Conservation (phyloP, 2,329 filamentous ascomycete genomes). For the Thelonectria discophora region DNA sequence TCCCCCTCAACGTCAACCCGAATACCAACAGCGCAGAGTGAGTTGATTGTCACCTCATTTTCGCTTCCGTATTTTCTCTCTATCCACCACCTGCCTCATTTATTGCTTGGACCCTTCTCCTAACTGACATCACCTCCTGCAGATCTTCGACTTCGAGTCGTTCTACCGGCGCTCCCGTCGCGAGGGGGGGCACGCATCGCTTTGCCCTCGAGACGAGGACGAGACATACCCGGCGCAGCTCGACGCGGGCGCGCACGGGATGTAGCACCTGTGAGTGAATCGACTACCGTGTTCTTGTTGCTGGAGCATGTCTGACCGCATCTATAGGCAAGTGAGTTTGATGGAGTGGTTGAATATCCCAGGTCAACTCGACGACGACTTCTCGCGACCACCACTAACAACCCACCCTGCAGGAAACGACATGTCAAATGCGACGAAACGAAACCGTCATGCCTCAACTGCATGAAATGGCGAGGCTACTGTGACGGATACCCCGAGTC, state of each 20-base stretch:
- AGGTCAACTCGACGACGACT: not conserved
- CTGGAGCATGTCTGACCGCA: slow-evolving; percentile 15
- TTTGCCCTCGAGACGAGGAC: slow-evolving; percentile 51
- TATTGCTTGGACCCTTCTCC: too few species aligned
- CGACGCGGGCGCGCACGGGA: slow-evolving; percentile 50
- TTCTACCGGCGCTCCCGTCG: slow-evolving; percentile 30
- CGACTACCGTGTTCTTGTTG: not conserved
- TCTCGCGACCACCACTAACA: slow-evolving; percentile 29
- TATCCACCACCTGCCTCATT: not conserved
- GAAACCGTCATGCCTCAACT: slow-evolving; percentile 52
- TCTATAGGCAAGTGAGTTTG: slow-evolving; percentile 46
- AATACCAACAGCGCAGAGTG: slow-evolving; percentile 37
- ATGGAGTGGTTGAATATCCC: not conserved
- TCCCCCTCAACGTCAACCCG: slow-evolving; percentile 40
- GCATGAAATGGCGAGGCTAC: slow-evolving; percentile 53
- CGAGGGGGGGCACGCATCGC: slow-evolving; percentile 46
- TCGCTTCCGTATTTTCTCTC: not conserved
- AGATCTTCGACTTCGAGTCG: slow-evolving; percentile 32
- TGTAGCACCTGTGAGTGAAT: slow-evolving; percentile 49
- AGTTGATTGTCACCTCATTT: slow-evolving; percentile 26
- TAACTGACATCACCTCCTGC: slow-evolving; percentile 2
- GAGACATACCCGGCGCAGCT: slow-evolving; percentile 51
- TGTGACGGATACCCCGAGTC: slow-evolving; percentile 48
- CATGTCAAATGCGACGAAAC: slow-evolving; percentile 56
- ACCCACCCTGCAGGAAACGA: slow-evolving; percentile 44